A percentile compares a stretch with the other conserved stretches of the same genome.
Conservation (phyloP, 2,329 filamentous ascomycete genomes). For the Calonectria pauciramosa region DNA sequence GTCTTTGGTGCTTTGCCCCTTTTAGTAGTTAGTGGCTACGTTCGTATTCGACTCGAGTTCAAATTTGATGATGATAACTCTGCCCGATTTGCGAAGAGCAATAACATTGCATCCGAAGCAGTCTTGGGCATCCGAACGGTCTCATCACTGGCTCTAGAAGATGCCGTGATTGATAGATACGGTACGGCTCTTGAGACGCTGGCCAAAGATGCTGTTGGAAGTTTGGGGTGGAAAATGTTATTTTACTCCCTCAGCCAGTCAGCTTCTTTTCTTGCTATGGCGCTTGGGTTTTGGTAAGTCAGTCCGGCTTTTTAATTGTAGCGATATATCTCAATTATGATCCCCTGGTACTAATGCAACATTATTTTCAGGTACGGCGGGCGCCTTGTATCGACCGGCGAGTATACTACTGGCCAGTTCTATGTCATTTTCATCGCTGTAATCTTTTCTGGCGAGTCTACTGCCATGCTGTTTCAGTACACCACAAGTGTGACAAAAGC, state of each 20-base stretch:
- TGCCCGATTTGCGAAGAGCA: slow-evolving; percentile 60
- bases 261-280: slow-evolving; percentile 55
- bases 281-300: slow-evolving; percentile 54
- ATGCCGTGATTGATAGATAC: slow-evolving; percentile 56
- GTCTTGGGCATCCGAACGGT: slow-evolving; percentile 64
- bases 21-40: slow-evolving; percentile 60
- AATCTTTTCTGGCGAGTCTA: slow-evolving; percentile 60
- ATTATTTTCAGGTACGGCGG: slow-evolving; percentile 52
- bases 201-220: slow-evolving; percentile 46
- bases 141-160: slow-evolving; percentile 62
- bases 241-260: slow-evolving; percentile 59
- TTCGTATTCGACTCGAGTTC: slow-evolving; percentile 63
- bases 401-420: slow-evolving; percentile 62
- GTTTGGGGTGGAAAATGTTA: slow-evolving; percentile 55
- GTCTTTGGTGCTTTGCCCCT: slow-evolving; percentile 61
- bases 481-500: slow-evolving; percentile 67
- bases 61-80: slow-evolving; percentile 61
- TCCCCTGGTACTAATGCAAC: slow-evolving; percentile 5
- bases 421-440: slow-evolving; percentile 66
- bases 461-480: slow-evolving; percentile 60
- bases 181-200: slow-evolving; percentile 48
- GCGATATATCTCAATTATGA: not conserved
- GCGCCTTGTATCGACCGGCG: slow-evolving; percentile 56
- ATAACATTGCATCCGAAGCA: slow-evolving; percentile 63
- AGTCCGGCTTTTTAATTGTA: not conserved